Base-by-base conservation (phyloP, 352 stramenopile genomes). In the Pythium periplocum region DNA sequence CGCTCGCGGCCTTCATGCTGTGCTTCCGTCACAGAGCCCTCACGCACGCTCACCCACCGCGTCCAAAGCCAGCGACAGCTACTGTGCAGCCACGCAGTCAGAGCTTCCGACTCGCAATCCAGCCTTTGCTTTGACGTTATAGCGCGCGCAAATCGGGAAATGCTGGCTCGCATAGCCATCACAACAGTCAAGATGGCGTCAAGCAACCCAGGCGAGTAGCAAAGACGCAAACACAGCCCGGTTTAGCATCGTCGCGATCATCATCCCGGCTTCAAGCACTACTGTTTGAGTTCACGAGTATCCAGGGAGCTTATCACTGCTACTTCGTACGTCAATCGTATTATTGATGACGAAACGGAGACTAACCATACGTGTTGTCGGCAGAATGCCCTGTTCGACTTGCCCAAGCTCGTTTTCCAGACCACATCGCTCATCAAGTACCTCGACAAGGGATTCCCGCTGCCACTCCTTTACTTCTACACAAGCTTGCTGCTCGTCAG, bases 341-440 rank as follows among this genome's bases (percentile, higher is more conserved):
- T 26, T 26, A 26, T 26, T 26, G 17, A 26, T 26, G 17, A 26
- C 17, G 17, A 26, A 26, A 26, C 17, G 17, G 17, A 0, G 17
- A 26, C 17, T 26, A 66, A 6, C 45, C 48, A 0, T 9, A 63
- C 31, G 43, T 56, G 12, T 62, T 70, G 57, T 3, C 66, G 40
- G 5, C 35, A 33, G 51, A 6, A 48, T 53, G 35, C 30, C 48
- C 30, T 5, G 12, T 56, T 63, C 11, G 59, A 68, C 26, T 10
- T 66, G n/a, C 62, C 62, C 0, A 70, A 70, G 51, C 58, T 70
- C 0, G 2, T 45, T 1, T 66, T 70, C 36, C 64, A 71, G 32
- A 53, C 59, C 0, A 34, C 48, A 12, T 52, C 53, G 36, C 55
- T 71, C 8, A 46, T 17, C 4, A 47, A 36, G 12, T 71, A 65